Conservation (phyloP, 2,329 filamentous ascomycete species). For the Claviceps pusilla region DNA sequence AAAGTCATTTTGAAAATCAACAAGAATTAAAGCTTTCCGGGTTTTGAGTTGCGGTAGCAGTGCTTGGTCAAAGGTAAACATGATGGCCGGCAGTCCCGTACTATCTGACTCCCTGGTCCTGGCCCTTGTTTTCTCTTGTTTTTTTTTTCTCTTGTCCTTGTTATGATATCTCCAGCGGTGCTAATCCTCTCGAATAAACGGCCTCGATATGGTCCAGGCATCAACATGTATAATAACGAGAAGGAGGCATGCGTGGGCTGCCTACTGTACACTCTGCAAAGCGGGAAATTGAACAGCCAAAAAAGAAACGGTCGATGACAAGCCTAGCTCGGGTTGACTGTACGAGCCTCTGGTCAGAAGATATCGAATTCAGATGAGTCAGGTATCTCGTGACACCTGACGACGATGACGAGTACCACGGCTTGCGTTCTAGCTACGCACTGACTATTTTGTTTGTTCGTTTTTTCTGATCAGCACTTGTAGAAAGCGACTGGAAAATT, state of each 20-base stretch:
- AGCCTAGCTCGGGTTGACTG: neutral
- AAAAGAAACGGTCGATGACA: neutral
- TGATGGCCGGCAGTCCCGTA: constrained; percentile 11
- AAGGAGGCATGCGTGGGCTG: neutral
- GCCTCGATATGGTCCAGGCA: neutral
- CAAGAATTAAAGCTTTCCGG: constrained; percentile 58
- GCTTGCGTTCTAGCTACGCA: neutral
- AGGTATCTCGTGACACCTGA: neutral
- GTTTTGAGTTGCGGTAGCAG: constrained; percentile 41
- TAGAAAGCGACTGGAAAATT: neutral
- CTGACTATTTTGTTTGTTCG: neutral
- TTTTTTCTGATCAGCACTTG: neutral
- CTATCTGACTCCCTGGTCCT: neutral
- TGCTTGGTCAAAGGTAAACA: constrained; percentile 43
- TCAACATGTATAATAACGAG: neutral
- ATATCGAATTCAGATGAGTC: neutral
- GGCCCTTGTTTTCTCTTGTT: neutral
- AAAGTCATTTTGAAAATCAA: constrained; percentile 90
- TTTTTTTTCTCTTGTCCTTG: neutral
- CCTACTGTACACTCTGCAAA: too few species aligned
- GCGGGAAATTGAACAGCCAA: neutral
- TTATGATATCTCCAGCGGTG: neutral
- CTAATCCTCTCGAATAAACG: neutral
- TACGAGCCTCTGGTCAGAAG: neutral
- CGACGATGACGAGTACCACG: neutral